phyloP scores from a whole-genome alignment of 805 yeast genomes.

The Kodamaea neixiangensis region DNA sequence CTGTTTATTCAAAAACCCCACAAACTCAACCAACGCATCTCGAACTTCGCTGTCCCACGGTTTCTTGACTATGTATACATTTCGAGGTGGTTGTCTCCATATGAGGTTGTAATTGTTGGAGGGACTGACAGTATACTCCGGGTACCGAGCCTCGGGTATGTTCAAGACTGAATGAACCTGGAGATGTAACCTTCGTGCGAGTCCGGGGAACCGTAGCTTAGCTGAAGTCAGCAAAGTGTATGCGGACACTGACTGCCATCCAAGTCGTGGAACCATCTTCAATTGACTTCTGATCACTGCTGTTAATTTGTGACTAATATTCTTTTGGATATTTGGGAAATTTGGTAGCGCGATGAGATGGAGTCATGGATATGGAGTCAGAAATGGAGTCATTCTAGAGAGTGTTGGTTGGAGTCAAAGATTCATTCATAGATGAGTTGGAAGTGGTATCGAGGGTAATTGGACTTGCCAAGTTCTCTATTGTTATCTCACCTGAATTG shows the following conservation, averaged over 20 bases:
- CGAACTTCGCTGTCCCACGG: constrained; percentile 73
- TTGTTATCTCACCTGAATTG: too few species aligned
- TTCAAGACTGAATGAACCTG: constrained; percentile 8
- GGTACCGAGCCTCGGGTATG: constrained; percentile 25
- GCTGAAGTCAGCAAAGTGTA: background rate
- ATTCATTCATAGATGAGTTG: too few species aligned
- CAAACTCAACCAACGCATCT: constrained; percentile 64
- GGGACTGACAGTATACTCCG: constrained; percentile 56
- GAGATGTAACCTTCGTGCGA: constrained; percentile 6
- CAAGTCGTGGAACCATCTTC: background rate
- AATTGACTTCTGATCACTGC: background rate
- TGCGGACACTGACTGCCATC: background rate
- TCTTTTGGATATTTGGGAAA: background rate
- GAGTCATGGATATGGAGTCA: background rate
- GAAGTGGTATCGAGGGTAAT: too few species aligned
- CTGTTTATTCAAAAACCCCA: constrained; percentile 56
- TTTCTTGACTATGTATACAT: constrained; percentile 79
- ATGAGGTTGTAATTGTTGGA: constrained; percentile 60
- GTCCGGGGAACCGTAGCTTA: background rate
- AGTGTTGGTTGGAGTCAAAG: too few species aligned
- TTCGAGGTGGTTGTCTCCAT: constrained; percentile 75
- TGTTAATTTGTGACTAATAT: background rate
- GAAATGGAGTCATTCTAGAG: too few species aligned
- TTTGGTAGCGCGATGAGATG: background rate
- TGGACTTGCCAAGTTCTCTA: too few species aligned